Conservation (phyloP, 2,329 filamentous ascomycete genomes). For the Phyllosticta ampelicida region DNA sequence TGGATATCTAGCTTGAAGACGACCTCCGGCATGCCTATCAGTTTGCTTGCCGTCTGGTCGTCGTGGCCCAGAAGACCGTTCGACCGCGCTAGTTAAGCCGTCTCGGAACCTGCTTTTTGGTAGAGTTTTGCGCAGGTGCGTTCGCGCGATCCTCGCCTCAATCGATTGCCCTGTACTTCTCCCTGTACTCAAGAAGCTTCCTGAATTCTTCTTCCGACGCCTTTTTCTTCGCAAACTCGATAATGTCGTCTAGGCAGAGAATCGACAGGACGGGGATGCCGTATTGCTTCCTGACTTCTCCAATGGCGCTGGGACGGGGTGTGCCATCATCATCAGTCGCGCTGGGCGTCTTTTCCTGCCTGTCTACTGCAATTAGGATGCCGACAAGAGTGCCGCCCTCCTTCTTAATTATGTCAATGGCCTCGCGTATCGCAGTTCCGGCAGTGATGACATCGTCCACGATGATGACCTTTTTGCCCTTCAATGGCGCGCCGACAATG, state of each 20-base stretch:
- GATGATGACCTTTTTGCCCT: constrained; percentile 77
- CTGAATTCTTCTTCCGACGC: constrained; percentile 37
- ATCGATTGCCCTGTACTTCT: constrained; percentile 30
- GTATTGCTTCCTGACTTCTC: constrained; percentile 72
- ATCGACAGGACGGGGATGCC: constrained; percentile 76
- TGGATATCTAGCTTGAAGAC: too few relatives aligned
- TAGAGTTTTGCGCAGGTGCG: too few relatives aligned
- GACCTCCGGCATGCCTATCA: too few relatives aligned
- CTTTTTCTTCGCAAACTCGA: constrained; percentile 33
- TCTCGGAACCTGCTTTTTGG: too few relatives aligned
- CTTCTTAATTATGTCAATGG: constrained; percentile 75
- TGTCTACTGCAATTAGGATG: constrained; percentile 79
- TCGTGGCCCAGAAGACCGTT: too few relatives aligned
- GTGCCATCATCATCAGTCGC: constrained; percentile 51
- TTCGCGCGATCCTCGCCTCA: constrained; percentile 10
- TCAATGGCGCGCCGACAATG: constrained; percentile 78
- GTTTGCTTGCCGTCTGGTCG: too few relatives aligned
- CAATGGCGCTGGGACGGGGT: constrained; percentile 69
- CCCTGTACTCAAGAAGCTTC: constrained; percentile 29
- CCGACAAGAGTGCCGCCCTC: constrained; percentile 79
- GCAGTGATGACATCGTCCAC: constrained; percentile 96
- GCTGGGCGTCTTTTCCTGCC: constrained; percentile 69
- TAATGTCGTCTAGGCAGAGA: constrained; percentile 71
- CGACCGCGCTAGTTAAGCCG: too few relatives aligned
- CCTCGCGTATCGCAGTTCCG: constrained; percentile 86